Evolutionary conservation across 805 yeast species (phyloP).

Genomic region (Teunomyces aglyptinius): DNA sequence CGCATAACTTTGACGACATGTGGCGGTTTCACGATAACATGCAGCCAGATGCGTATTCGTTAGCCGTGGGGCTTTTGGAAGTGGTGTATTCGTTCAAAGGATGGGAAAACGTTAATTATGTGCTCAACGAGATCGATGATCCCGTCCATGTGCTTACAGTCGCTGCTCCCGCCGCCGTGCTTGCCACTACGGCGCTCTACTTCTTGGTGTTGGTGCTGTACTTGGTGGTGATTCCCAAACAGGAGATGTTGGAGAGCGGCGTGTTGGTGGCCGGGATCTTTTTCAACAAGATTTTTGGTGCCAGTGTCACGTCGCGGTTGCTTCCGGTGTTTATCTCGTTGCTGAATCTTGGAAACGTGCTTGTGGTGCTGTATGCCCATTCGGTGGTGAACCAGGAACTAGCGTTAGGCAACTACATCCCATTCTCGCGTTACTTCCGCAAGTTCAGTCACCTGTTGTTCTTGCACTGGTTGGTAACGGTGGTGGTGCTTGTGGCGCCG

Average conservation of each 20-base stretch:
- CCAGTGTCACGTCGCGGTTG: slow-evolving; percentile 45
- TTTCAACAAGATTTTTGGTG: slow-evolving; percentile 58
- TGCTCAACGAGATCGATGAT: slow-evolving; percentile 54
- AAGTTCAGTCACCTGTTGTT: slow-evolving; percentile 44
- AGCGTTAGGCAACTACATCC: slow-evolving; percentile 51
- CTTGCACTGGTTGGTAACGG: slow-evolving; percentile 57
- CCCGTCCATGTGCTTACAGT: slow-evolving; percentile 57
- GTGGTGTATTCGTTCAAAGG: slow-evolving; percentile 66
- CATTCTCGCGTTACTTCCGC: slow-evolving; percentile 48
- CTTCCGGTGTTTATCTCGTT: slow-evolving; percentile 58
- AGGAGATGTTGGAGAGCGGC: slow-evolving; percentile 52
- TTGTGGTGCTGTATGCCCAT: slow-evolving; percentile 63
- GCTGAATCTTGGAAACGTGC: slow-evolving; percentile 62
- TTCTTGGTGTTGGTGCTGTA: slow-evolving; percentile 58
- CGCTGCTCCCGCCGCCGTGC: slow-evolving; percentile 60
- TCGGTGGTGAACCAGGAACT: slow-evolving; percentile 58
- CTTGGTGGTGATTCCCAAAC: slow-evolving; percentile 50
- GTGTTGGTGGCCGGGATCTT: slow-evolving; percentile 63
- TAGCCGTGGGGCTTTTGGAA: slow-evolving; percentile 56
- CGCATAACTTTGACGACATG: slow-evolving; percentile 28
- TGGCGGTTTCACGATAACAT: slow-evolving; percentile 25
- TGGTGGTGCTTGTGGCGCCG: slow-evolving; percentile 52
- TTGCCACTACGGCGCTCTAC: slow-evolving; percentile 51
- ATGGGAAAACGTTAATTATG: slow-evolving; percentile 70
- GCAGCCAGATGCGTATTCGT: slow-evolving; percentile 42